Base-by-base conservation (phyloP, 2,329 filamentous ascomycete genomes). In the Lomentospora prolificans region DNA sequence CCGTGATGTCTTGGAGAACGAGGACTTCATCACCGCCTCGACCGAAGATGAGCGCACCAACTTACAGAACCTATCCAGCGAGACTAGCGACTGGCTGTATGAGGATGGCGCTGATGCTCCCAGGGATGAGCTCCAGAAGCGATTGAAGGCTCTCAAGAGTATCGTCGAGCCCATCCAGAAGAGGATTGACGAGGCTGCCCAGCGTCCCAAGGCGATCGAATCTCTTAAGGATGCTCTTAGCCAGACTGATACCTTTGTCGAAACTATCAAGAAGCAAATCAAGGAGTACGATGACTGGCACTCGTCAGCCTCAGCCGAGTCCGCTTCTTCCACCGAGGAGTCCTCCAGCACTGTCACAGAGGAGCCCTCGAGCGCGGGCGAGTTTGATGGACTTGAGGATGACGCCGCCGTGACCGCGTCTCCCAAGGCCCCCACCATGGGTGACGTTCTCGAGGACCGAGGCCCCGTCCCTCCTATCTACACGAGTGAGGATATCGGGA, bases 71-170 rank as follows among this genome's bases (percentile, higher is more conserved):
- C 84, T 85, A 64, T 78, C 89, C 39, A 78, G 80, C 58, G 80
- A 82, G 51, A 80, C 84, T 22, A 87, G 88, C 63, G 90, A 96
- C 9, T 99, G 94, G 92, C 82, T 99, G 58, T 94, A 96, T 67
- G 88, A 82, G 14, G 90, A 91, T 50, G 90, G 92, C 56, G 78
- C 80, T 14, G 84, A 90, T 51, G 91, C 94, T 3, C 77, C 81
- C 33, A 85, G 84, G 57, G 82, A 88, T 3, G 83, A 86, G 51
- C 80, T 99, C 64, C 88, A 86, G 68, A 78, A 81, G 56, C 89
- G 86, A 67, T 80, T 95, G 52, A 86, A 89, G 69, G 81, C 80
- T 48, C 81, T 99, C 52, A 86, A 89, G 66, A 81, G 84, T 55
- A 80, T 96, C 50, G 87, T 91, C 54, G 75, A 81, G 30, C 92